Evolutionary conservation across 768 basidiomycete genomes (phyloP), one percentile per base, ranked within the genome.

Genomic region (Kwoniella newhampshirensis): DNA sequence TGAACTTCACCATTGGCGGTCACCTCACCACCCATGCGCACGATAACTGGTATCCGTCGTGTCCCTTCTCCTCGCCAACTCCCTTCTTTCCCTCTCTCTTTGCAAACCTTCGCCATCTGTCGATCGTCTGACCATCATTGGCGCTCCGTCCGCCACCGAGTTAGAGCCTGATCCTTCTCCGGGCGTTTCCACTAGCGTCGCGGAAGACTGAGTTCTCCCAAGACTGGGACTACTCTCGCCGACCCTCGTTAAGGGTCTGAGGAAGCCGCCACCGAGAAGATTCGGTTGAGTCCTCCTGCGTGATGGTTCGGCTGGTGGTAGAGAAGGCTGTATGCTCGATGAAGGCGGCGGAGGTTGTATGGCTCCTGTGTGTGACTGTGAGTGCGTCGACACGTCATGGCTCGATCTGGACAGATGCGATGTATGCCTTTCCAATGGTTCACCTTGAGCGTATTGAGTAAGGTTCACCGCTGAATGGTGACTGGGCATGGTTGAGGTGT

Each of bases 1-100:
- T n/a, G n/a, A n/a, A n/a, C n/a, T n/a, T n/a, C n/a, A n/a, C n/a
- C n/a, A n/a, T n/a, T n/a, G n/a, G n/a, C n/a, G n/a, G n/a, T n/a
- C n/a, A n/a, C n/a, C n/a, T 60, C 39, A 73, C 71, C 71, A 73
- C 13, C 71, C 71, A 63, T 73, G 71, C 40, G 42, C 26, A 20
- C 71, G 50, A 62, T 73, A 73, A 54, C 68, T 62, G 8, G 63
- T 73, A 54, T 70, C 68, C 21, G 55, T 61, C 26, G 57, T 54
- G 32, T 58, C 57, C 30, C 55, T 58, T 32, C 69, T 45, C 53
- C 51, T 62, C 12, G 54, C 59, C 59, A 68, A 26, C 36, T 64
- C 61, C 23, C 68, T 43, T 27, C 65, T 50, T 28, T 65, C 68
- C 47, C 61, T 37, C 12, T 55, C 65, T 18, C 17, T 39, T 25